These are phyloP conservation scores for Soucietia sequanensis DNA, from an alignment of 805 yeast genomes.

Conservation along the genomic window DNA sequence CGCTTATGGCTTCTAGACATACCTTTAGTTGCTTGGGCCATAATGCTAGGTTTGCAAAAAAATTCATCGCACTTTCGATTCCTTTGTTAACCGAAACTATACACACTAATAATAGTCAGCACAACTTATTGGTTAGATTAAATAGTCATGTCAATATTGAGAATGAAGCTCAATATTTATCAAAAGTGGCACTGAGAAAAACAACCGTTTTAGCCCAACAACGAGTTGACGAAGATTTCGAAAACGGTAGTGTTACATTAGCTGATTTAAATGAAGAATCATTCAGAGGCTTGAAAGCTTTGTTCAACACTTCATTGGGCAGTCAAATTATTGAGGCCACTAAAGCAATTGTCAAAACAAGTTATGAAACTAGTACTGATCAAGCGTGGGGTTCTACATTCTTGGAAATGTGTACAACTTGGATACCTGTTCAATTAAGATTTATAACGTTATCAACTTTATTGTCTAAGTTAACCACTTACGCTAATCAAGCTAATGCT, in stretches of 20 bases:
- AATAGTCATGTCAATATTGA: conserved; percentile 27
- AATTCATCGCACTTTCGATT: conserved; percentile 32
- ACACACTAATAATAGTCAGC: conserved; percentile 15
- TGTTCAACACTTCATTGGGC: conserved; percentile 63
- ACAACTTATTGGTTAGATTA: conserved; percentile 20
- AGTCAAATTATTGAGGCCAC: conserved; percentile 61
- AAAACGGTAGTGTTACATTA: conserved; percentile 33
- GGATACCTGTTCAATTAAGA: conserved; percentile 79
- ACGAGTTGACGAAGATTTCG: conserved; percentile 25
- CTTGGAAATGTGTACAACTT: conserved; percentile 63
- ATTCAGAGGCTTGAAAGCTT: conserved; percentile 49
- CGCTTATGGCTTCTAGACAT: conserved; percentile 39
- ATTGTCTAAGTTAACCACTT: conserved; percentile 24
- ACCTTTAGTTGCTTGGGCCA: conserved; percentile 39
- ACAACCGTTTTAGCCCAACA: conserved; percentile 12
- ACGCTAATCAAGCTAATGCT: conserved; percentile 16
- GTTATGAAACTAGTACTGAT: conserved; percentile 27
- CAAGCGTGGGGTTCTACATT: conserved; percentile 54
- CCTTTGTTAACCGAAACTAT: conserved; percentile 39
- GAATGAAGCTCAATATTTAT: conserved; percentile 20
- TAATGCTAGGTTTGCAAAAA: conserved; percentile 25
- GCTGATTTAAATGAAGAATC: conserved; percentile 47
- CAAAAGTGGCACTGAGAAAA: conserved; percentile 26
- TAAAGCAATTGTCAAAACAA: conserved; percentile 43
- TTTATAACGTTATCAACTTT: conserved; percentile 57